These are phyloP conservation scores for Aspergillus sp. DNA, from an alignment of 2,329 filamentous ascomycete genomes.

Conservation along the genomic window DNA sequence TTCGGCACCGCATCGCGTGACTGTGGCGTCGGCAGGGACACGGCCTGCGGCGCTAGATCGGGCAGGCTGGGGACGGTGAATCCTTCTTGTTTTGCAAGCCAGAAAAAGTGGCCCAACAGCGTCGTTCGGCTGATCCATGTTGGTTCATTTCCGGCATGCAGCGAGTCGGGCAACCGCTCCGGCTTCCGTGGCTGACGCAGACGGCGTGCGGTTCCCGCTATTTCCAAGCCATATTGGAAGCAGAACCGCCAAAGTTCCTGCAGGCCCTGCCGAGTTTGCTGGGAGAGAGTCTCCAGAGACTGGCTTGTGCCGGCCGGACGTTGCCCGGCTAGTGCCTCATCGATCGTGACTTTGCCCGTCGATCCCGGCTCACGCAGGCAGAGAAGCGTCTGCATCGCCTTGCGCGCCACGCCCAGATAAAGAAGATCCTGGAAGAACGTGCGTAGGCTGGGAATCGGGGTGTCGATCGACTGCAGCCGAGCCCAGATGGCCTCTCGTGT, in stretches of 20 bases:
- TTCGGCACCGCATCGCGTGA: conserved; percentile 6
- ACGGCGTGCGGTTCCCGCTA: conserved; percentile 5
- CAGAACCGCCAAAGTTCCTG: conserved; percentile 18
- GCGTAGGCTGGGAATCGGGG: conserved; percentile 11
- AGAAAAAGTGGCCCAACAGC: background rate
- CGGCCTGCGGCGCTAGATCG: background rate
- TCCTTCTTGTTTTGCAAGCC: background rate
- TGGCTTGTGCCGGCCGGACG: background rate
- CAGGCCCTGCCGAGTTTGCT: background rate
- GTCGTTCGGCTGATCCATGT: background rate
- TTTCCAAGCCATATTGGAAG: conserved; percentile 17
- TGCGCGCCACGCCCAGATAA: conserved; percentile 11
- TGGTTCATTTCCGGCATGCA: conserved; percentile 2
- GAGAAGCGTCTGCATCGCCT: conserved; percentile 6
- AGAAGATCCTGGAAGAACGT: conserved; percentile 17
- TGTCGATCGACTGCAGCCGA: conserved; percentile 9
- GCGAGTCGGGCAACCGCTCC: background rate
- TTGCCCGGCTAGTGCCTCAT: conserved; percentile 4
- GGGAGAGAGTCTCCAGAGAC: background rate
- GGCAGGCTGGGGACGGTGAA: background rate
- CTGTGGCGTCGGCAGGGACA: background rate
- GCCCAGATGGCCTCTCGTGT: conserved; percentile 4
- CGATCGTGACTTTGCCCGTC: conserved; percentile 9
- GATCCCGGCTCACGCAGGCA: background rate
- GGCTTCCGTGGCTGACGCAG: background rate